Evolutionary conservation across 306 rosid genomes (phyloP).

Genomic region (Chamaecrista fasciculata): DNA sequence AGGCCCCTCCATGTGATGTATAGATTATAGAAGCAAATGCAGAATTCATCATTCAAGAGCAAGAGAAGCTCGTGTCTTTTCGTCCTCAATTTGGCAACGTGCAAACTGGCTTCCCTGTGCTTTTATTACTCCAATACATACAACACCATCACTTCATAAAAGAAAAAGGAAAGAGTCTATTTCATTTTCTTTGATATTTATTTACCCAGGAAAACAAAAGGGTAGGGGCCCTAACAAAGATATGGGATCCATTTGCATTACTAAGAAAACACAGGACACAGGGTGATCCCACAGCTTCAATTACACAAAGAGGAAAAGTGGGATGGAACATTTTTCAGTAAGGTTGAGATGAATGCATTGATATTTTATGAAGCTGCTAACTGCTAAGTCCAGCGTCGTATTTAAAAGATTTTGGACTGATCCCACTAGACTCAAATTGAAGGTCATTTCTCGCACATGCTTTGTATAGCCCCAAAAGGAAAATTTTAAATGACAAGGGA

Average conservation of each 20-base stretch:
- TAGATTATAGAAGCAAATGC: neutral
- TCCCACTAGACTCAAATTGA: too few species aligned
- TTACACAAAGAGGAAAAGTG: neutral
- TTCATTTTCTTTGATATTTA: neutral
- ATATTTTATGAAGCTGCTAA: neutral
- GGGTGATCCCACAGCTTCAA: neutral
- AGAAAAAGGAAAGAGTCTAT: neutral
- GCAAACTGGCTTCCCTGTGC: neutral
- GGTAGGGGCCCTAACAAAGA: neutral
- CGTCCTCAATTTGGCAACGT: neutral
- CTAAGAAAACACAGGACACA: neutral
- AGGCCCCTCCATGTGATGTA: slow-evolving; percentile 19
- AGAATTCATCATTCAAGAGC: neutral
- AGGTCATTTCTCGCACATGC: too few species aligned
- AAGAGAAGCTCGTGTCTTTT: neutral
- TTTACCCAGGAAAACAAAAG: too few species aligned
- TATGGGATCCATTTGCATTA: neutral
- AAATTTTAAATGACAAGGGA: neutral
- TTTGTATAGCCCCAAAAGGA: too few species aligned
- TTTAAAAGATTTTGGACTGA: neutral
- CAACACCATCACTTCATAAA: neutral
- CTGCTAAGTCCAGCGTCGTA: neutral
- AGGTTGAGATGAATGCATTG: neutral
- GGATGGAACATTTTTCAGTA: neutral
- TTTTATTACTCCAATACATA: neutral